Conservation (phyloP, 805 yeast genomes). For the Yamadazyma nakazawae region DNA sequence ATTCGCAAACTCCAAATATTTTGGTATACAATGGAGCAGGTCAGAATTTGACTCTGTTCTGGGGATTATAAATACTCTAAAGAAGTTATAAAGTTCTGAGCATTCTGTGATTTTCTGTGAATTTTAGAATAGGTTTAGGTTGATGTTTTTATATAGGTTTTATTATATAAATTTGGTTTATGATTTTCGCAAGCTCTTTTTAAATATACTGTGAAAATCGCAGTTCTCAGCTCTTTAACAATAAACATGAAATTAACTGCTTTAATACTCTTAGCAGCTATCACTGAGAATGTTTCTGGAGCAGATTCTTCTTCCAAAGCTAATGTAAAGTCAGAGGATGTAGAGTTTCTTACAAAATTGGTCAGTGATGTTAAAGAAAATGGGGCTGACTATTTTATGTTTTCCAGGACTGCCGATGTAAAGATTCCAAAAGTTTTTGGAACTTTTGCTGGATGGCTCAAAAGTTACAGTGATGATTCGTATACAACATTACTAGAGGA, state of each 20-base stretch:
- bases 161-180: too few relatives aligned
- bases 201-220: background rate
- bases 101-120: background rate
- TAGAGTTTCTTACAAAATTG: slow-evolving; percentile 33
- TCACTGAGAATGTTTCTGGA: background rate
- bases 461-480: slow-evolving; percentile 34
- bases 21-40: slow-evolving; percentile 64
- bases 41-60: slow-evolving; percentile 48
- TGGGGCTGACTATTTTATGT: slow-evolving; percentile 24
- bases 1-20: slow-evolving; percentile 53
- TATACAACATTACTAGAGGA: slow-evolving; percentile 35
- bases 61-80: slow-evolving; percentile 25
- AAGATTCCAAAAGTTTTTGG: slow-evolving; percentile 26
- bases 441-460: slow-evolving; percentile 25
- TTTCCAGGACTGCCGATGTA: slow-evolving; percentile 22
- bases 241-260: background rate
- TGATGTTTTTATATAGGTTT: background rate
- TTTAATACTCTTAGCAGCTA: background rate
- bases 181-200: background rate
- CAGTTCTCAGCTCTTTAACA: background rate
- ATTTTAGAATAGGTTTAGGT: background rate
- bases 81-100: background rate
- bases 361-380: slow-evolving; percentile 31
- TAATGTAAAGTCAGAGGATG: slow-evolving; percentile 14
- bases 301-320: background rate